Evolutionary conservation across 2,329 filamentous ascomycete species (phyloP), one percentile per base, ranked within the genome.

Genomic region (Ceratocystis cacaofunesta): DNA sequence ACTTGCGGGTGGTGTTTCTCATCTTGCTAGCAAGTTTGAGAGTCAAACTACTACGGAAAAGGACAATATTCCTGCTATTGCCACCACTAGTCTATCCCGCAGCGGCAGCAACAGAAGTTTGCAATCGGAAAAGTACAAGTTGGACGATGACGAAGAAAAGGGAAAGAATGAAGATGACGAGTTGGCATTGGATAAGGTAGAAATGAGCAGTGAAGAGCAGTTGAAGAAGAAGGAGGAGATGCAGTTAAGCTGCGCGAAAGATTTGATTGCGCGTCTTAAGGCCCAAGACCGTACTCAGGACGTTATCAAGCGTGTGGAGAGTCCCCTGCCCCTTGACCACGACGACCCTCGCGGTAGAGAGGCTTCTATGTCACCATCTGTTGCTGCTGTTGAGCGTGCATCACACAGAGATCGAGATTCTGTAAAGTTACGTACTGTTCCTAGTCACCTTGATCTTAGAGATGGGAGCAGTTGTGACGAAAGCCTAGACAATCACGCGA

Each of bases 11-110:
- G 74, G 73, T 25, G 73, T 74, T 19, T 70, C 74, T n/a, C 69
- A 73, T 41, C 70, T 76, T 57, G 71, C 73, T 36, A 72, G 75
- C 64, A 75, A 72, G 66, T 74, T 74, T 68, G 73, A 72, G 22
- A 72, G 68, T 36, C 65, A 65, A 46, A 17, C 57, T 7, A 25
- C 28, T n/a, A 15, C 17, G 25, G 48, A 62, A n/a, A 25, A 25
- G 17, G 61, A 32, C 17, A 50, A 62, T 12, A 7, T 41, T 41
- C 36, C 58, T 15, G 22, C 41, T 3, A 30, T 5, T 17, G 63
- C 19, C 12, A 44, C 41, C 41, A 32, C 44, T 7, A 43, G 32
- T 8, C 32, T 65, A 17, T n/a, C 30, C 2, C 52, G 52, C 25
- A 61, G 48, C 50, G 41, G 19, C 10, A 67, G 63, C 25, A 60